These are phyloP conservation scores for Komagataella populi DNA, from an alignment of 805 yeast species.

Conservation along the genomic window DNA sequence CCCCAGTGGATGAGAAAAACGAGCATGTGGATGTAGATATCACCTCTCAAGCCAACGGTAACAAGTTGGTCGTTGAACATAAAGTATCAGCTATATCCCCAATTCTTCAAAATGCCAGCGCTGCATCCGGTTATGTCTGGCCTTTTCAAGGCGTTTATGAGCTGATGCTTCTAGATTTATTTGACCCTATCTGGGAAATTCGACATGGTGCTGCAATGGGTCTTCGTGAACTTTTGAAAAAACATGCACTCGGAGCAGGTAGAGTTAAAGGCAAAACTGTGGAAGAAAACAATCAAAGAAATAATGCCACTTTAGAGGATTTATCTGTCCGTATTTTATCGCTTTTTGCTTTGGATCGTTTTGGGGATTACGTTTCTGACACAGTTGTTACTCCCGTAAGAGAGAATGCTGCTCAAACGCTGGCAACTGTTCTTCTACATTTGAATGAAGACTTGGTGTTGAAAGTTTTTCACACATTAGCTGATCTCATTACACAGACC, in stretches of 20 bases:
- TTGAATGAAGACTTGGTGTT: constrained; percentile 44
- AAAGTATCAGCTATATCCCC: constrained; percentile 52
- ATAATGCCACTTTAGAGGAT: constrained; percentile 69
- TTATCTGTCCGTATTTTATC: constrained; percentile 75
- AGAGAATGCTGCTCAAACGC: constrained; percentile 90
- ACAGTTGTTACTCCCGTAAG: constrained; percentile 97
- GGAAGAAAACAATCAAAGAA: constrained; percentile 51
- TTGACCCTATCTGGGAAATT: constrained; percentile 82
- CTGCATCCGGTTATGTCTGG: constrained; percentile 72
- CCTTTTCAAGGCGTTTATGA: constrained; percentile 91
- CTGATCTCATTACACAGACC: constrained; percentile 58
- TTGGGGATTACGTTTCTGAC: constrained; percentile 94
- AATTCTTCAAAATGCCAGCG: constrained; percentile 54
- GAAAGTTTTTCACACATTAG: constrained; percentile 51
- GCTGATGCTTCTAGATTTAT: constrained; percentile 61
- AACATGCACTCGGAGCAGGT: constrained; percentile 81
- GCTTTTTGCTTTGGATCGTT: constrained; percentile 82
- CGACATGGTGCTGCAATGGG: constrained; percentile 96
- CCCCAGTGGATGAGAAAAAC: constrained; percentile 7
- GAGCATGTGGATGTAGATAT: constrained; percentile 26
- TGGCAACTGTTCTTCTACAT: constrained; percentile 81
- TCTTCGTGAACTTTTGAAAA: constrained; percentile 67
- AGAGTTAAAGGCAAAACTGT: constrained; percentile 50
- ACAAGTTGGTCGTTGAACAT: constrained; percentile 76
- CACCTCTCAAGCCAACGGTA: constrained; percentile 69